phyloP scores from a whole-genome alignment of 345 rosid genomes.

The Odontarrhena argentea region DNA sequence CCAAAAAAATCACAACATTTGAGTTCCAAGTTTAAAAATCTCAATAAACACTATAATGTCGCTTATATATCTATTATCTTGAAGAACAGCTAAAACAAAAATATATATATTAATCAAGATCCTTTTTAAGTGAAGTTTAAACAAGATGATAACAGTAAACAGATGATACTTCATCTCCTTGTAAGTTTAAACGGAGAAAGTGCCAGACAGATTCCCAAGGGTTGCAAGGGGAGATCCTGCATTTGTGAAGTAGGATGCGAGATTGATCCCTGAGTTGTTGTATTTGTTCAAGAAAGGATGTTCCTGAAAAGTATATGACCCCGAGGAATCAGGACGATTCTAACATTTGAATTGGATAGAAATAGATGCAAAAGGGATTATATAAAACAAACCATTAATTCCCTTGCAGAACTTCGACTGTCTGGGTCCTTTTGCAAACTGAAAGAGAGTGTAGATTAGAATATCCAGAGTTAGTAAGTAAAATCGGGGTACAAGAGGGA shows the following conservation, averaged over 20 bases:
- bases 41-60: conserved; percentile 9
- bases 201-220: conserved; percentile 53
- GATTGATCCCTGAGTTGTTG: conserved; percentile 61
- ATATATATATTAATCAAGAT: conserved; percentile 5
- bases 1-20: conserved; percentile 1
- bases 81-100: conserved; percentile 9
- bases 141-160: conserved; percentile 14
- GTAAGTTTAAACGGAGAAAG: conserved; percentile 33
- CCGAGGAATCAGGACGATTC: conserved; percentile 1
- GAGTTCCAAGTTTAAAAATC: conserved; percentile 8
- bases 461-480: conserved; percentile 9
- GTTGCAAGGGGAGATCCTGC: conserved; percentile 94
- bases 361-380: neutral
- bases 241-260: conserved; percentile 79
- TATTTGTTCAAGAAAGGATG: conserved; percentile 79
- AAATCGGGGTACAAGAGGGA: neutral
- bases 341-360: conserved; percentile 1
- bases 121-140: conserved; percentile 1
- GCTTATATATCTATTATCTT: conserved; percentile 31
- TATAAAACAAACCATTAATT: conserved; percentile 45
- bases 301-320: conserved; percentile 44
- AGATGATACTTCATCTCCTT: conserved; percentile 24
- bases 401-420: conserved; percentile 63
- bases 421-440: conserved; percentile 78
- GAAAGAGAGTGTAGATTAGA: conserved; percentile 37